Conservation (phyloP, 1,284 basidiomycete species). For the Omphalotus olearius region DNA sequence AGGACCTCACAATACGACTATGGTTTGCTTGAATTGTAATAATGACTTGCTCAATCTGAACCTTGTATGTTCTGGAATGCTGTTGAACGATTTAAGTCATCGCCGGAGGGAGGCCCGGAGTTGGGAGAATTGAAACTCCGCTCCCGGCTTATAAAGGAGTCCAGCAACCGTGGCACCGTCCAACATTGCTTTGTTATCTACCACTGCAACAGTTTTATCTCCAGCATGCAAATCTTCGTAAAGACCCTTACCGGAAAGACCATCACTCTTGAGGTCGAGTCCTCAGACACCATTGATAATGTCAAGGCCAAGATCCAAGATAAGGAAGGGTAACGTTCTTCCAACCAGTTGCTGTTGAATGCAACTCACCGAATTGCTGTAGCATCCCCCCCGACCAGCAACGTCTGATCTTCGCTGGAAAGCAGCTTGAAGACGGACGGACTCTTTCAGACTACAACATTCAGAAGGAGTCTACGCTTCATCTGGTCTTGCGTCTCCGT, state of each 20-base stretch:
- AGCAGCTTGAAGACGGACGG: constrained; percentile 82
- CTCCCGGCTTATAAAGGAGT: too few relatives aligned
- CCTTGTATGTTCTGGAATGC: too few relatives aligned
- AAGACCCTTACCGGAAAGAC: constrained; percentile 89
- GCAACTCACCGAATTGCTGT: constrained; percentile 25
- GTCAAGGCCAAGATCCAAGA: constrained; percentile 54
- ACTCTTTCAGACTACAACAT: constrained; percentile 83
- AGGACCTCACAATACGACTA: constrained; percentile 75
- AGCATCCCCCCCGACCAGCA: constrained; percentile 22
- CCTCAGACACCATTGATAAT: constrained; percentile 75
- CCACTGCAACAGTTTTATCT: not conserved
- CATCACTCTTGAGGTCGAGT: constrained; percentile 87
- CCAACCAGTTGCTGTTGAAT: constrained; percentile 27
- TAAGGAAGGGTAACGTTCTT: constrained; percentile 30
- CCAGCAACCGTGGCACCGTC: not conserved
- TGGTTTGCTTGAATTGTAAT: constrained; percentile 54
- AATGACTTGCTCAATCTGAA: too few relatives aligned
- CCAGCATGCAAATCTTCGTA: constrained; percentile 79
- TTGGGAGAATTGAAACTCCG: too few relatives aligned
- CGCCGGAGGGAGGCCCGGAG: not conserved
- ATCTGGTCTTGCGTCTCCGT: constrained; percentile 79
- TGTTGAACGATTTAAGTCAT: not conserved
- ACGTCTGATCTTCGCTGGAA: constrained; percentile 53
- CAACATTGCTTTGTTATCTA: not conserved
- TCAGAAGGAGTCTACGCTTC: constrained; percentile 56